Evolutionary conservation across 2,329 filamentous ascomycete genomes (phyloP).

Genomic region (Xylariaceae sp.): DNA sequence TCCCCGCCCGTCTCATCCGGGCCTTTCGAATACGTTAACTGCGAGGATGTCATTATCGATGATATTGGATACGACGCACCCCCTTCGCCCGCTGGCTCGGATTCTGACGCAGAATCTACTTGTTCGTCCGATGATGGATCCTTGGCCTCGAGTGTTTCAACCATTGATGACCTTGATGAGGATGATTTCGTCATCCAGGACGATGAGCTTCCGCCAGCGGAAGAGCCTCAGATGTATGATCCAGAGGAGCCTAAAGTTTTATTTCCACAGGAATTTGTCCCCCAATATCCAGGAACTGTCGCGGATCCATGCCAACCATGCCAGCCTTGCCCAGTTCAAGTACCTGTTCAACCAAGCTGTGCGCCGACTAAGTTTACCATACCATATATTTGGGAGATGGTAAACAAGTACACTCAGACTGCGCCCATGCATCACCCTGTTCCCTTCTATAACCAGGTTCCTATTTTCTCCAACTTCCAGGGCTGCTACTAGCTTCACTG

Average conservation of each 20-base stretch:
- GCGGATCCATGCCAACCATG: constrained; percentile 43
- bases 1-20: constrained; percentile 49
- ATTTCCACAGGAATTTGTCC: constrained; percentile 52
- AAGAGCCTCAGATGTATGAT: constrained; percentile 49
- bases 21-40: constrained; percentile 50
- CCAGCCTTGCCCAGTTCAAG: constrained; percentile 34
- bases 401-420: constrained; percentile 54
- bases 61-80: constrained; percentile 49
- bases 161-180: constrained; percentile 53
- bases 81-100: constrained; percentile 53
- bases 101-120: constrained; percentile 45
- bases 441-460: constrained; percentile 56
- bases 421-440: constrained; percentile 52
- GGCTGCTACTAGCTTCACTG: constrained; percentile 49
- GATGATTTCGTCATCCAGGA: constrained; percentile 52
- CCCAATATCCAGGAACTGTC: constrained; percentile 47
- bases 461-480: constrained; percentile 54
- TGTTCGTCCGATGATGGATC: constrained; percentile 59
- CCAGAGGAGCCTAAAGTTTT: constrained; percentile 48
- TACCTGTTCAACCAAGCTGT: constrained; percentile 39
- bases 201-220: constrained; percentile 41
- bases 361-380: constrained; percentile 50
- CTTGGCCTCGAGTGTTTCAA: constrained; percentile 56
- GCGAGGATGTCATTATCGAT: constrained; percentile 50
- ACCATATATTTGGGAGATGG: constrained; percentile 54